A percentile compares a stretch with the other conserved stretches of the same genome.
Conservation (phyloP, 306 rosid species). For the Biancaea sappan region DNA sequence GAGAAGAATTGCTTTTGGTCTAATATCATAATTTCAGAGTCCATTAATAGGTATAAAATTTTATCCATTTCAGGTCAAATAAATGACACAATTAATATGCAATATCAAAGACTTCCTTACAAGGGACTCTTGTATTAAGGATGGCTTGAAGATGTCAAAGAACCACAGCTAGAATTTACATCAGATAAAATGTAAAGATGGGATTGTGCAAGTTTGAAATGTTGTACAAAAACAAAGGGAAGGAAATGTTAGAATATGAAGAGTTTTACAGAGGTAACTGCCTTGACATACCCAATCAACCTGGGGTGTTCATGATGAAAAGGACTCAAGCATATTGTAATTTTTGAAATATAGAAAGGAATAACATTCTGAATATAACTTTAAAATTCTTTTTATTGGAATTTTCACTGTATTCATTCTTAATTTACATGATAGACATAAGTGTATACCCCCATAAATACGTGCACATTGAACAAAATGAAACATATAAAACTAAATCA, state of each 20-base stretch:
- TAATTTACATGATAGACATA: constrained; percentile 6
- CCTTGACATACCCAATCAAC: constrained; percentile 2
- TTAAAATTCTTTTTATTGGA: not conserved
- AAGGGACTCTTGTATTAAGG: not conserved
- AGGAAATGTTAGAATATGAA: constrained; percentile 1
- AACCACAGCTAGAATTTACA: constrained; percentile 9
- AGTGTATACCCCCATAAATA: not conserved
- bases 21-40: constrained; percentile 11
- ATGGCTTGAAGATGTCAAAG: constrained; percentile 4
- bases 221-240: constrained; percentile 1
- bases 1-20: constrained; percentile 23
- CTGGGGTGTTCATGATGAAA: not conserved
- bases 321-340: not conserved
- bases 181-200: not conserved
- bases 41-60: constrained; percentile 12
- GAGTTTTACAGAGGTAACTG: not conserved
- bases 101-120: not conserved
- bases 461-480: not conserved
- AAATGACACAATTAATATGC: constrained; percentile 4
- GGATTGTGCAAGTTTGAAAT: not conserved
- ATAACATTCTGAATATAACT: not conserved
- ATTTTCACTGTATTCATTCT: not conserved
- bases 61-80: constrained; percentile 7
- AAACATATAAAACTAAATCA: not conserved
- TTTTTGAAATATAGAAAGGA: constrained; percentile 9